phyloP scores from a whole-genome alignment of 768 basidiomycete species.

The Lyophyllum decastes region DNA sequence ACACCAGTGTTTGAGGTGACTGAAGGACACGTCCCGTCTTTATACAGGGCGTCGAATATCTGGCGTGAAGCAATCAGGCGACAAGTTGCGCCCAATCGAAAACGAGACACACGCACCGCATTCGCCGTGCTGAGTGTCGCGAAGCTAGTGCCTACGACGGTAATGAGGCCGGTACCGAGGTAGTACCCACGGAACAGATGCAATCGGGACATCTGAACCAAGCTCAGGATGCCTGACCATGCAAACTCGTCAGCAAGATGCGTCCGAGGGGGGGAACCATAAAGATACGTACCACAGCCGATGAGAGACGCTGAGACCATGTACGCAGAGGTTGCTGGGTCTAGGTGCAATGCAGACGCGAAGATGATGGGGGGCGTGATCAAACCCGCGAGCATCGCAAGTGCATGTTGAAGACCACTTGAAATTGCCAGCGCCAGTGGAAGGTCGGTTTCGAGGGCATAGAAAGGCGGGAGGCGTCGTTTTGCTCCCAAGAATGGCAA shows the following conservation, averaged over 20 bases:
- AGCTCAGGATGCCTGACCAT: constrained; percentile 62
- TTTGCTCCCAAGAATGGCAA: constrained; percentile 55
- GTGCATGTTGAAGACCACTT: constrained; percentile 72
- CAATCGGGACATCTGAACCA: constrained; percentile 78
- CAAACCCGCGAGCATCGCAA: constrained; percentile 82
- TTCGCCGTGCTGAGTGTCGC: constrained; percentile 75
- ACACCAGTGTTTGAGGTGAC: constrained; percentile 58
- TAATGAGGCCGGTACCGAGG: constrained; percentile 79
- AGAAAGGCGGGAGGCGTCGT: constrained; percentile 64
- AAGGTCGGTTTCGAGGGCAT: constrained; percentile 69
- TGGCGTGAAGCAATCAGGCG: constrained; percentile 20
- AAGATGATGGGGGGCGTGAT: constrained; percentile 87
- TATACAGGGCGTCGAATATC: constrained; percentile 80
- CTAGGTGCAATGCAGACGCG: constrained; percentile 60
- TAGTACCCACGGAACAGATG: constrained; percentile 63
- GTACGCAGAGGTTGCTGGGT: constrained; percentile 62
- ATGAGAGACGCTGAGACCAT: constrained; percentile 84
- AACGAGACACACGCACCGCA: constrained; percentile 42
- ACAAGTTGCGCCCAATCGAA: not conserved
- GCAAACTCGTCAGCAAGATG: not conserved
- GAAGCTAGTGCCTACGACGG: constrained; percentile 82
- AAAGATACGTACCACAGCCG: constrained; percentile 58
- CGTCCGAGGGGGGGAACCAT: not conserved
- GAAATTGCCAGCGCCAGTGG: constrained; percentile 74
- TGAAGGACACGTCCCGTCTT: constrained; percentile 74